Conservation (phyloP, 257 asterid genomes). For the Paraleonurus japonicus region DNA sequence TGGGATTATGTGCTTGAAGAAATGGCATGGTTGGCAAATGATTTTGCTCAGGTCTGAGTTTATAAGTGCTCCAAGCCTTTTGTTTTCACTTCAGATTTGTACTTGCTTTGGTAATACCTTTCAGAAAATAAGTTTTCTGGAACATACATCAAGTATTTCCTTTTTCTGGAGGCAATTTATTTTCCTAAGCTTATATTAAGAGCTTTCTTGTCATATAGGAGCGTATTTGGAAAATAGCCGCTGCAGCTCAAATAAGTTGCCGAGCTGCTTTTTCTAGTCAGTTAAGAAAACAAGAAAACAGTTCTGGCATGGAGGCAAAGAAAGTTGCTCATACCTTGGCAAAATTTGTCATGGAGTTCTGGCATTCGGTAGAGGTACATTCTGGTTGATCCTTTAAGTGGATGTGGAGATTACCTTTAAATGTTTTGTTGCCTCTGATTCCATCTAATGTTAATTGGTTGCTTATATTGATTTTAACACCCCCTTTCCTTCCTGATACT, state of each 20-base stretch:
- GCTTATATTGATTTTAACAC: background rate
- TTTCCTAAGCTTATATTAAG: slow-evolving; percentile 15
- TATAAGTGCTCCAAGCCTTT: slow-evolving; percentile 5
- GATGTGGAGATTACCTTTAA: background rate
- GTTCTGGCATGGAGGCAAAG: slow-evolving; percentile 48
- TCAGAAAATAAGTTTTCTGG: background rate
- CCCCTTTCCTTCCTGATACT: background rate
- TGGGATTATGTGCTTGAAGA: slow-evolving; percentile 98
- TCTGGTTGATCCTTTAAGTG: background rate
- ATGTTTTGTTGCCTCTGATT: background rate
- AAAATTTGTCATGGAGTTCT: slow-evolving; percentile 75
- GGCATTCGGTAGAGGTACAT: slow-evolving; percentile 73
- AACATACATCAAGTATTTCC: background rate
- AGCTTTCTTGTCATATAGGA: slow-evolving; percentile 48
- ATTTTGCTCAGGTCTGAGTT: slow-evolving; percentile 86
- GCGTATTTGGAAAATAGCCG: slow-evolving; percentile 84
- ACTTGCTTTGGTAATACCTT: slow-evolving; percentile 18
- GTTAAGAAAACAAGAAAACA: slow-evolving; percentile 45
- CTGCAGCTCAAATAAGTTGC: slow-evolving; percentile 61
- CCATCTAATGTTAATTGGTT: slow-evolving; percentile 6
- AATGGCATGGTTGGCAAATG: slow-evolving; percentile 98
- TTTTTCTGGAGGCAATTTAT: slow-evolving; percentile 7
- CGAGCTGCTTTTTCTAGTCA: slow-evolving; percentile 54
- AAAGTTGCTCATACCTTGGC: slow-evolving; percentile 65
- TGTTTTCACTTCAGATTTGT: slow-evolving; percentile 16